A percentile compares a stretch with the other conserved stretches of the same genome.
Evolutionary conservation across 2,329 filamentous ascomycete species (phyloP).

Genomic region (Dactylonectria estremocensis): DNA sequence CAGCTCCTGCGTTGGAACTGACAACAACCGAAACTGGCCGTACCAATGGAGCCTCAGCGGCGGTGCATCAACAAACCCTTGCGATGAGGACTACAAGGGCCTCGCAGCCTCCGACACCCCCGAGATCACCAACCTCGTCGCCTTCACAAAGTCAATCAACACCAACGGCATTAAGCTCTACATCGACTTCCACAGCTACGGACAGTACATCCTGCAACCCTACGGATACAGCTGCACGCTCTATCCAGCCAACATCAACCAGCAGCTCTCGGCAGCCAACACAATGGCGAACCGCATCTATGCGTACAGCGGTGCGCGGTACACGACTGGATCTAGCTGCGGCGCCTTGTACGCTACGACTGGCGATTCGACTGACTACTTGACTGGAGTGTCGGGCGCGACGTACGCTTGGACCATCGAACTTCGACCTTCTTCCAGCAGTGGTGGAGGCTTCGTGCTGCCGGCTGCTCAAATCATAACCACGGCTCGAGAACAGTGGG

Average conservation of each 20-base stretch:
- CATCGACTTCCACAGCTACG: conserved; percentile 77
- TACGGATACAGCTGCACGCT: conserved; percentile 71
- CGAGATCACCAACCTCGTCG: conserved; percentile 65
- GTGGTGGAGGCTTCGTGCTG: conserved; percentile 60
- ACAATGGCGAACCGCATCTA: conserved; percentile 29
- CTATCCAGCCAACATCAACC: conserved; percentile 59
- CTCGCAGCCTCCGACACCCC: conserved; percentile 60
- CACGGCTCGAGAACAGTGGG: conserved; percentile 42
- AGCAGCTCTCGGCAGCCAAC: conserved; percentile 62
- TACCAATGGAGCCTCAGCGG: conserved; percentile 66
- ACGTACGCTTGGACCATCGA: conserved; percentile 60
- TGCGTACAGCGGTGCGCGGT: conserved; percentile 32
- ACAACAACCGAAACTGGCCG: conserved; percentile 74
- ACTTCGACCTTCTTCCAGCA: conserved; percentile 50
- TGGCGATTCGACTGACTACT: conserved; percentile 63
- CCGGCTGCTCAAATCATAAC: conserved; percentile 60
- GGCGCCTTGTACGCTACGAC: conserved; percentile 72
- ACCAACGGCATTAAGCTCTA: conserved; percentile 68
- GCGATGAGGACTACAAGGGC: conserved; percentile 66
- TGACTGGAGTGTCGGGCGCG: conserved; percentile 58
- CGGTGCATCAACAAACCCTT: conserved; percentile 67
- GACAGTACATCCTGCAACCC: conserved; percentile 70
- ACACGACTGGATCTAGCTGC: conserved; percentile 67
- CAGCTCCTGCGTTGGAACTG: conserved; percentile 64
- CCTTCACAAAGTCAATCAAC: conserved; percentile 48